These are phyloP conservation scores for Adansonia grandidieri DNA, from an alignment of 441 rosid genomes.

Conservation along the genomic window DNA sequence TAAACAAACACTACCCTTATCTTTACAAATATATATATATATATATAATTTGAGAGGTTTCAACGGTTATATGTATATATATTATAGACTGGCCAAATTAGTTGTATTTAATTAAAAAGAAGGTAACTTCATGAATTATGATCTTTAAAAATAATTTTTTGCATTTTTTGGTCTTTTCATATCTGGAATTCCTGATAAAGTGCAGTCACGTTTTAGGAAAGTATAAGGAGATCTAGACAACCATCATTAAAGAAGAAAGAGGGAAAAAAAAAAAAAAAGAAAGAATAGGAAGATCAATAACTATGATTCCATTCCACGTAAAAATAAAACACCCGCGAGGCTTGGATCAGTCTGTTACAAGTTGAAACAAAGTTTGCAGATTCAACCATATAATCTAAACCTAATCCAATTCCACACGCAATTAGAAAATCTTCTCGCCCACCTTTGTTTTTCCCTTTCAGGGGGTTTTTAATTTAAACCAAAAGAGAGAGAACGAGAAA, in stretches of 20 bases:
- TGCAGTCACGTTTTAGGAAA: no score
- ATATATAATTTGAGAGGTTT: background rate
- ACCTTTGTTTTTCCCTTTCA: background rate
- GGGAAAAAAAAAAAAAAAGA: no score
- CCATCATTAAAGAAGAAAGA: no score
- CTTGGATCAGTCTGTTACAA: conserved; percentile 9
- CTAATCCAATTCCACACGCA: background rate
- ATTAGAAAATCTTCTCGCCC: background rate
- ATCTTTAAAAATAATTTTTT: no score
- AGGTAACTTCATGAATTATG: no score
- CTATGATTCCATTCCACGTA: background rate
- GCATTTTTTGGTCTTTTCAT: no score
- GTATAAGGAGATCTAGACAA: no score
- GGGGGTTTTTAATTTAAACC: conserved; percentile 1
- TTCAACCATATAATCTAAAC: background rate
- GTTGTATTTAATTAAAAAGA: no score
- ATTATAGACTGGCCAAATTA: no score
- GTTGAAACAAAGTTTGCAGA: background rate
- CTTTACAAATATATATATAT: background rate
- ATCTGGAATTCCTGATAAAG: no score
- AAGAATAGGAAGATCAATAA: no score
- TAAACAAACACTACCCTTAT: background rate
- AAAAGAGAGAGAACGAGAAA: background rate
- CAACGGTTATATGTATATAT: background rate
- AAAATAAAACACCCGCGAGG: background rate